Evolutionary conservation across 2,329 filamentous ascomycete genomes (phyloP).

Genomic region (Hypoxylon sp.): DNA sequence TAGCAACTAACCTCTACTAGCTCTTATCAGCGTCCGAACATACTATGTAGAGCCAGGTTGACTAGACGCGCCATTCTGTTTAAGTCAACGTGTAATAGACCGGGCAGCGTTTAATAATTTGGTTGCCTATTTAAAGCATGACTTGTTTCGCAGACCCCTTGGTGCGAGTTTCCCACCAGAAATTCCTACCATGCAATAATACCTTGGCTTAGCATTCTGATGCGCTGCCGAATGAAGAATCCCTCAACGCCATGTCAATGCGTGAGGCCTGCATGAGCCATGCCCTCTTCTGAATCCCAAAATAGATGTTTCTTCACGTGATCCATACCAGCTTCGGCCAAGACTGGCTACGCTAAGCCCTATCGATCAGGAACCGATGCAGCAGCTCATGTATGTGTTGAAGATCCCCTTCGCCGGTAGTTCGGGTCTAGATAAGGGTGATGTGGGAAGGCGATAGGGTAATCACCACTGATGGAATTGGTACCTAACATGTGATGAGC

Average conservation of each 20-base stretch:
- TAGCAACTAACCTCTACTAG: constrained; percentile 18
- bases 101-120: constrained; percentile 16
- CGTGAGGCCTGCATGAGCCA: constrained; percentile 21
- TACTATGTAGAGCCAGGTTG: constrained; percentile 30
- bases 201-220: constrained; percentile 13
- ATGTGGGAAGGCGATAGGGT: constrained; percentile 13
- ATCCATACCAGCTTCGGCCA: constrained; percentile 33
- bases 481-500: constrained; percentile 19
- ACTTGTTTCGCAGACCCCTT: constrained; percentile 15
- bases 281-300: constrained; percentile 22
- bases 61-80: constrained; percentile 39
- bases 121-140: constrained; percentile 28
- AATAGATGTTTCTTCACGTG: constrained; percentile 46
- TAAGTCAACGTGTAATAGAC: constrained; percentile 24
- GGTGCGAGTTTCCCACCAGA: constrained; percentile 7
- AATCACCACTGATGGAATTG: constrained; percentile 1
- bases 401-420: constrained; percentile 21
- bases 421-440: constrained; percentile 28
- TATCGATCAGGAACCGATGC: constrained; percentile 45
- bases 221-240: background rate
- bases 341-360: constrained; percentile 47
- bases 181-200: constrained; percentile 20
- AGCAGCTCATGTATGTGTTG: constrained; percentile 13
- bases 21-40: constrained; percentile 11
- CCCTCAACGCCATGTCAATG: constrained; percentile 20